Conservation (phyloP, 1,284 basidiomycete species). For the Moniliophthora roreri region DNA sequence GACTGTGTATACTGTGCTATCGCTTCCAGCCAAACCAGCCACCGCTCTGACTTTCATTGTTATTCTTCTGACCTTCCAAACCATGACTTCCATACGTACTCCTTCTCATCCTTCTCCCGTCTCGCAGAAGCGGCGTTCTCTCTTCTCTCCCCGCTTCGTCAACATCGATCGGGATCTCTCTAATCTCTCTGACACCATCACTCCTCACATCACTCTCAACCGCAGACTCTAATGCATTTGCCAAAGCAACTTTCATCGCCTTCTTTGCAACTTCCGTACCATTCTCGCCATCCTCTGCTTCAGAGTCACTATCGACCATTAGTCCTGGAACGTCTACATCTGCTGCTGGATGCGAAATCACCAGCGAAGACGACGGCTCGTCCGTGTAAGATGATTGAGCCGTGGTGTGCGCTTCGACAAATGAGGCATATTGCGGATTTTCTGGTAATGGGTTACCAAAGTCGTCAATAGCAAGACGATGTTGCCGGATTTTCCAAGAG, state of each 20-base stretch:
- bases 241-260: constrained; percentile 21
- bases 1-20: too few species aligned
- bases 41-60: too few species aligned
- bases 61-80: too few species aligned
- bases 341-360: constrained; percentile 7
- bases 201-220: constrained; percentile 23
- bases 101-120: constrained; percentile 3
- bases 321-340: constrained; percentile 24
- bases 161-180: constrained; percentile 11
- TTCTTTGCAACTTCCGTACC: constrained; percentile 12
- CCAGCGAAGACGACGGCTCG: not conserved
- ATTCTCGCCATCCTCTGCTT: constrained; percentile 19
- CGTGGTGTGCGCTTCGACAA: constrained; percentile 5
- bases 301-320: constrained; percentile 23
- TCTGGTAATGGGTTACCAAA: constrained; percentile 70
- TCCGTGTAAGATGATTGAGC: not conserved
- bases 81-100: not conserved
- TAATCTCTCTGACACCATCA: constrained; percentile 9
- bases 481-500: constrained; percentile 78
- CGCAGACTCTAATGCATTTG: constrained; percentile 24
- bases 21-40: too few species aligned
- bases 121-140: constrained; percentile 8
- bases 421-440: constrained; percentile 2
- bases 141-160: constrained; percentile 8
- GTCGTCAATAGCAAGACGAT: constrained; percentile 82